Base-by-base conservation (phyloP, 1,139 yeast genomes). In the Insectozyma bohioensis region DNA sequence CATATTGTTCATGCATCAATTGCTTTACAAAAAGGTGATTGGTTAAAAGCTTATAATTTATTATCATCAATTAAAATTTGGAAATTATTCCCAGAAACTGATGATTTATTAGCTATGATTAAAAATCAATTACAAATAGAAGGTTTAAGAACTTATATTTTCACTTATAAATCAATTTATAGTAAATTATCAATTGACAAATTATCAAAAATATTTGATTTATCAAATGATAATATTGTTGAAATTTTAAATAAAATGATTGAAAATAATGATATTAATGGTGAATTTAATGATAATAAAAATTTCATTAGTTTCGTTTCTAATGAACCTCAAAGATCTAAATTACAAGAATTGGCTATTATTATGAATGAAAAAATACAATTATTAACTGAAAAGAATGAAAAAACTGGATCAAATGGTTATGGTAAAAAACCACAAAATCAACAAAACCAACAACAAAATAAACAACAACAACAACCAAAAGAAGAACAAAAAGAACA, bases 1-100 rank as follows among this genome's bases (percentile, higher is more conserved):
- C 88, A 79, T 62, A 83, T 92, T 51, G 82, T 92, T 72, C 90
- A 86, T 59, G 95, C 97, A 33, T 94, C 97, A 28, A 82, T 82
- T 62, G 81, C 88, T 28, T 78, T 94, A 61, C 85, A 86, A 58
- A 78, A 75, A 49, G 97, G 97, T 47, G 87, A 92, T 56, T 92
- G 98, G 98, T 64, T 73, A 41, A 72, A 75, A 51, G 83, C 96
- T 26, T 76, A 80, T 48, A 77, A 78, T 31, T 74, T 86, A 52
- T 74, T 94, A 52, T 69, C 75, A 28, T 69, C 84, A 20, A 84
- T 94, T 56, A 85, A 88, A 65, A 83, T 88, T 50, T 92, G 98
- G 98, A 76, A 77, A 45, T 75, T 90, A 58, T 75, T 90, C 61
- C 80, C 88, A 40, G 79, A 85, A 48, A 70, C 78, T 41, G 80